Evolutionary conservation across 495 filamentous ascomycete genomes (phyloP), one percentile per base, ranked within the genome.

Genomic region (Aspergillus sparsus): DNA sequence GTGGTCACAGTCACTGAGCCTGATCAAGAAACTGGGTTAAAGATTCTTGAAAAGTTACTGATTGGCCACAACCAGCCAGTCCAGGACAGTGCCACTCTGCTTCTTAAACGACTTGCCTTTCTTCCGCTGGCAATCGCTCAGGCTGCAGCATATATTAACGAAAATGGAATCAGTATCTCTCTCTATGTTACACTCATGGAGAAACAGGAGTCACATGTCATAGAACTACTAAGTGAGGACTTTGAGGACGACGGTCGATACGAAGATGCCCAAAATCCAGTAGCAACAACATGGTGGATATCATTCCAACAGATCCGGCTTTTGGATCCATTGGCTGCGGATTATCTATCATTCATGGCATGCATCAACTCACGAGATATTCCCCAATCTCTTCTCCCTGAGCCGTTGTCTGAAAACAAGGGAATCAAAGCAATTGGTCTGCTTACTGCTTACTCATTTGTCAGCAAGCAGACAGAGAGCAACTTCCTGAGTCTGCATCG

Each of bases 201-300:
- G 15, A 71, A 75, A 0, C 72, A 74, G 10, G 75, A 82, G 18
- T 49, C 77, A 37, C 68, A 75, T n/a, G 62, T 62, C 2, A 65
- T 78, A 9, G 66, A 71, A 18, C 65, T 84, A 6, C 62, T 85
- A 10, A 81, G 77, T 56, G 63, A 74, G 62, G 81, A 83, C 6
- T 87, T 83, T 52, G 68, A 72, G 5, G 80, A 83, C 36, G 21
- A 27, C 21, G 21, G 21, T 27, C 21, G 21, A 27, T 81, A 83
- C 55, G 34, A 37, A 6, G 72, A 69, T 7, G 70, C 63, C 13
- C 66, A 76, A 16, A 85, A 84, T 56, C 73, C 84, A 4, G 72
- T 86, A 0, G 80, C 79, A 2, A 74, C 70, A 1, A 87, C 83
- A 0, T 86, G 80, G 83, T 67, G 79, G 0, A 76, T 83, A 1